These are phyloP conservation scores for Gracilariopsis chorda DNA, from an alignment of 23 red algal genomes.

Conservation along the genomic window DNA sequence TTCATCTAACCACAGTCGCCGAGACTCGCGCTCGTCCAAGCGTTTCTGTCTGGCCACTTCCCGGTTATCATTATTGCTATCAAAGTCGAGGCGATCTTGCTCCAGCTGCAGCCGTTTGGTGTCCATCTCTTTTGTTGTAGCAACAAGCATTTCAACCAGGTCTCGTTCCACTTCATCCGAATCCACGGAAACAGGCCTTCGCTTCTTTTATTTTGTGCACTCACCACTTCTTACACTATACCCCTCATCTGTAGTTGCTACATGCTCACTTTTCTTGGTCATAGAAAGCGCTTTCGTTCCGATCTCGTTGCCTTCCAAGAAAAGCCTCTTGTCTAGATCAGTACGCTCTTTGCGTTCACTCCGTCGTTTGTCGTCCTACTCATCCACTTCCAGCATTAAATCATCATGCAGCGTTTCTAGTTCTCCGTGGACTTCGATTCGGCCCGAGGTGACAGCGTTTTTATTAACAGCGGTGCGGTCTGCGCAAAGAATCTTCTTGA, in stretches of 20 bases:
- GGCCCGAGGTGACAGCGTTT: constrained; percentile 1
- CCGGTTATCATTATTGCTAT: too few relatives aligned
- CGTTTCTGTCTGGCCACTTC: too few relatives aligned
- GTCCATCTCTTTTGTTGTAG: too few relatives aligned
- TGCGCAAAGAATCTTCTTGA: background rate
- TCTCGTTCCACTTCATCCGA: too few relatives aligned
- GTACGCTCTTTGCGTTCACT: background rate
- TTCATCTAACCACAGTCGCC: too few relatives aligned
- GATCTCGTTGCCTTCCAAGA: background rate
- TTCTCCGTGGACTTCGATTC: background rate
- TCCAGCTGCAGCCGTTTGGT: too few relatives aligned
- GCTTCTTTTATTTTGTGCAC: background rate
- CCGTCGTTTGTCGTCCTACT: background rate
- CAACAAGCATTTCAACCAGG: too few relatives aligned
- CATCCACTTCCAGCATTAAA: background rate
- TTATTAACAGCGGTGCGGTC: background rate
- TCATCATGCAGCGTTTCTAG: background rate
- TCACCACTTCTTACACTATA: background rate
- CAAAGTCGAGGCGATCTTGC: too few relatives aligned
- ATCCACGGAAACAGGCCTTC: too few relatives aligned
- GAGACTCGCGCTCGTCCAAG: too few relatives aligned
- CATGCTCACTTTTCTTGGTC: background rate
- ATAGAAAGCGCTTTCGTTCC: background rate
- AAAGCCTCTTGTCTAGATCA: background rate
- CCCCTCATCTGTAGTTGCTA: background rate